Percentiles rank a stretch among this genome's conserved stretches.
phyloP scores from a whole-genome alignment of 179 eudicot species.

The Pouteria campechiana region DNA sequence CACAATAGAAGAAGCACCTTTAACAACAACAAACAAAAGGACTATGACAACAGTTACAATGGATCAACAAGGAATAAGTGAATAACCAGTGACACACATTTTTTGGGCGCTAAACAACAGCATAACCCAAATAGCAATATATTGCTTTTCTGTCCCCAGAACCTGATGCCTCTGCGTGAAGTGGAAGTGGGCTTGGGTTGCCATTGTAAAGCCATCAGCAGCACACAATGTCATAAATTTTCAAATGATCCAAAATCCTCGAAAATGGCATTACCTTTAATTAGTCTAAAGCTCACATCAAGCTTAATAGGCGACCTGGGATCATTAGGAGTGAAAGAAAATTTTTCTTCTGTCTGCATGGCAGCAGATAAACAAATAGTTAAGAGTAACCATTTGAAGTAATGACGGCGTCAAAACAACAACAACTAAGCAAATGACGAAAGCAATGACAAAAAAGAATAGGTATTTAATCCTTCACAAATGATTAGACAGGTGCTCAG shows the following conservation, averaged over 20 bases:
- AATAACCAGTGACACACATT: too few species aligned
- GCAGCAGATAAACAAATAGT: not conserved
- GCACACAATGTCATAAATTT: too few species aligned
- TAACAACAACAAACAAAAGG: too few species aligned
- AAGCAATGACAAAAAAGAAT: not conserved
- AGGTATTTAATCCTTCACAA: not conserved
- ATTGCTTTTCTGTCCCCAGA: too few species aligned
- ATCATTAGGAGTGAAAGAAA: conserved; percentile 54
- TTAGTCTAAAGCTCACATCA: conserved; percentile 37
- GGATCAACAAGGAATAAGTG: too few species aligned
- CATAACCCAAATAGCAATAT: too few species aligned
- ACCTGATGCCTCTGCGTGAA: too few species aligned
- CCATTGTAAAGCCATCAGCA: not conserved
- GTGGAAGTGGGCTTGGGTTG: too few species aligned
- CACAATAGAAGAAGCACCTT: too few species aligned
- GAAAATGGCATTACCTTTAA: conserved; percentile 36
- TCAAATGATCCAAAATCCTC: not conserved
- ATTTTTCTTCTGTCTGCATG: conserved; percentile 48
- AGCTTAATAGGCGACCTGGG: conserved; percentile 27
- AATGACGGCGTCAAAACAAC: not conserved
- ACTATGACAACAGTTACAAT: too few species aligned
- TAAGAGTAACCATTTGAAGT: not conserved
- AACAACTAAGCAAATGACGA: not conserved
- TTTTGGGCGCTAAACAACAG: too few species aligned
- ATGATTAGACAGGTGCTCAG: not conserved